Base-by-base conservation (phyloP, 202 grass and related monocot species). In the Elaeis oleifera region DNA sequence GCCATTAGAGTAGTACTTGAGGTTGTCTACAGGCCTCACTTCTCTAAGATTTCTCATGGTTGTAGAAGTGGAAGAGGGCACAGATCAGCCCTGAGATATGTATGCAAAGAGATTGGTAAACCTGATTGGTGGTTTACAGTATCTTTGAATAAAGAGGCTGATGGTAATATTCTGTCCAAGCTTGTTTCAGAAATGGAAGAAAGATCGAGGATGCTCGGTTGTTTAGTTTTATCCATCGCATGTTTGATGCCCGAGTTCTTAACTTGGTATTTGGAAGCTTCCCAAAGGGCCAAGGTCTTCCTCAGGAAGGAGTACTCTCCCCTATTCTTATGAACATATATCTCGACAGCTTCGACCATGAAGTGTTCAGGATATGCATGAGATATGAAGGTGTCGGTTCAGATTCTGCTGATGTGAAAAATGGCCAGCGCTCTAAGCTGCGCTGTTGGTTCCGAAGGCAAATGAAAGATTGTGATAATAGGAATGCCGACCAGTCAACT, bases 281-380 rank as follows among this genome's bases (percentile, higher is more conserved):
- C 68, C 84, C 91, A 31, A 96, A 96, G 53, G 87, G 91, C 26
- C 82, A 88, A 66, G 91, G 91, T 15, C 73, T 90, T 54, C 91
- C 91, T 68, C 91, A 88, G 78, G 91, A 96, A 84, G 91, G 91
- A 66, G 80, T 76, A 18, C 81, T 90, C 51, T 83, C 91, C 17
- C 84, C 91, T 16, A 88, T 96, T 67, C 78, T 96, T 49, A 88
- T 90, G 84, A 96, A 96, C 57, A 88, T 96, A 59, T 96, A 90
- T 79, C 84, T 90, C 57, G 91, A 79, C 72, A 75, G 59, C 39
- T 88, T 96, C 55, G 90, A 96, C 50, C 78, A 67, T 60, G 86
- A 88, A 70, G 58, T 96, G 18, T 90, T 90, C 65, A 79, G 76
- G 61, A 83, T 96, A 64, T 83, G 75, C 78, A 77, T 96, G 84